These are phyloP conservation scores for Aspergillus candidus DNA, from an alignment of 2,329 filamentous ascomycete genomes.

Conservation along the genomic window DNA sequence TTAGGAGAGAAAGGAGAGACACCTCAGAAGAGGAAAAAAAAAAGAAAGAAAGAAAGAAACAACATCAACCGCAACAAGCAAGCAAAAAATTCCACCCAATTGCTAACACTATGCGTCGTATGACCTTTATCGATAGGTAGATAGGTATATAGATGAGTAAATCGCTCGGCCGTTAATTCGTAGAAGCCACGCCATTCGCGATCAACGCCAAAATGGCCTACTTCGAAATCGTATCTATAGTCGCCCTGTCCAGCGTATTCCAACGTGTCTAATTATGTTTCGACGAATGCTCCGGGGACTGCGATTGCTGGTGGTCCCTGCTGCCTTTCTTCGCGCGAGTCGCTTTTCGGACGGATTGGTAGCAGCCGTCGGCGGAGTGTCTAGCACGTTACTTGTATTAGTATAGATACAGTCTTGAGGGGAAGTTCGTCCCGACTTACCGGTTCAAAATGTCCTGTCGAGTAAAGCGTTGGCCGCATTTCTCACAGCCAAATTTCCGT, in stretches of 20 bases:
- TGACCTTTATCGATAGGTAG: not conserved
- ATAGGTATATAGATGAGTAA: not conserved
- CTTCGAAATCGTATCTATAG: not conserved
- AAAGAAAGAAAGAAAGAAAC: slow-evolving; percentile 2
- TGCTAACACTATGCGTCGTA: not conserved
- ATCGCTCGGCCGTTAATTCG: slow-evolving; percentile 3
- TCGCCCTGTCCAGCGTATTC: not conserved
- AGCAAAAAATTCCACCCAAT: too few relatives aligned
- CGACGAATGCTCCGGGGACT: too few relatives aligned
- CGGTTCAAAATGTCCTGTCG: slow-evolving; percentile 77
- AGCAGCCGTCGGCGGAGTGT: slow-evolving; percentile 15
- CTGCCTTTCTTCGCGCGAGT: too few relatives aligned
- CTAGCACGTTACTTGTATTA: slow-evolving; percentile 6
- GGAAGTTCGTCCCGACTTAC: slow-evolving; percentile 43
- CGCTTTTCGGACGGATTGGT: not conserved
- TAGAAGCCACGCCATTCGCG: not conserved
- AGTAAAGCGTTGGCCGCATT: slow-evolving; percentile 66
- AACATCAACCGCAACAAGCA: too few relatives aligned
- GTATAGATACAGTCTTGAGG: not conserved
- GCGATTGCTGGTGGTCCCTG: not conserved
- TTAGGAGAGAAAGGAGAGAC: too few relatives aligned
- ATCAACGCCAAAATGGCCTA: slow-evolving; percentile 5
- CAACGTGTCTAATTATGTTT: not conserved
- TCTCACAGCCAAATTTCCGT: slow-evolving; percentile 62
- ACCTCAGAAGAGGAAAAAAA: slow-evolving; percentile 1